phyloP scores from a whole-genome alignment of 306 rosid species.

The Lotus japonicus region DNA sequence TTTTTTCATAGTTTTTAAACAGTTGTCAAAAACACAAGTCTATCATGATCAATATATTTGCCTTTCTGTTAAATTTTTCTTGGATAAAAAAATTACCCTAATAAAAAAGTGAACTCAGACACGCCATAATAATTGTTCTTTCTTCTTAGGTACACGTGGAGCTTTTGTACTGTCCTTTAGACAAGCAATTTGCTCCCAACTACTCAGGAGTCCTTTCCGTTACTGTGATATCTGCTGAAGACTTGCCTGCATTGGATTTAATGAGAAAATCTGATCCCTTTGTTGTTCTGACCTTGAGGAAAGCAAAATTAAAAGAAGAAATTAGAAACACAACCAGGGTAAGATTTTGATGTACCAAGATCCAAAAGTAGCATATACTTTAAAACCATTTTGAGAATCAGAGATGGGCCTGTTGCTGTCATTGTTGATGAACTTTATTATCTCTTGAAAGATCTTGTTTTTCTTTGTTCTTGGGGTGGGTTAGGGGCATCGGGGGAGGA shows the following conservation, averaged over 20 bases:
- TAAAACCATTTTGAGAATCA: no score
- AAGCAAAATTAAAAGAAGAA: no score
- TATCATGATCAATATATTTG: neutral
- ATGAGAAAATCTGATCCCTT: slow-evolving; percentile 94
- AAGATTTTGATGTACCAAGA: slow-evolving; percentile 23
- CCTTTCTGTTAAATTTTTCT: neutral
- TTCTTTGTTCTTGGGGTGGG: no score
- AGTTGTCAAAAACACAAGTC: no score
- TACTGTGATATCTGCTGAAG: slow-evolving; percentile 88
- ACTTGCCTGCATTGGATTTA: slow-evolving; percentile 77
- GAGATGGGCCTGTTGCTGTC: no score
- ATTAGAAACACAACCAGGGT: slow-evolving; percentile 81
- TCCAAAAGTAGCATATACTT: neutral
- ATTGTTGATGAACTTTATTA: no score
- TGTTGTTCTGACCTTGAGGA: slow-evolving; percentile 74
- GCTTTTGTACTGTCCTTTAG: slow-evolving; percentile 77
- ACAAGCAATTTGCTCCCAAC: slow-evolving; percentile 73
- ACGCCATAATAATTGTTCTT: slow-evolving; percentile 3
- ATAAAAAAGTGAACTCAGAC: no score
- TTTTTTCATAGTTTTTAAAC: no score
- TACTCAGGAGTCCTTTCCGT: slow-evolving; percentile 77
- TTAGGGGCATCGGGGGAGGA: no score
- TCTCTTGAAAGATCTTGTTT: no score
- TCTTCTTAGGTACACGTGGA: slow-evolving; percentile 81
- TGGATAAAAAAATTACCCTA: neutral